Evolutionary conservation across 257 asterid genomes (phyloP).

Genomic region (Perilla frutescens): DNA sequence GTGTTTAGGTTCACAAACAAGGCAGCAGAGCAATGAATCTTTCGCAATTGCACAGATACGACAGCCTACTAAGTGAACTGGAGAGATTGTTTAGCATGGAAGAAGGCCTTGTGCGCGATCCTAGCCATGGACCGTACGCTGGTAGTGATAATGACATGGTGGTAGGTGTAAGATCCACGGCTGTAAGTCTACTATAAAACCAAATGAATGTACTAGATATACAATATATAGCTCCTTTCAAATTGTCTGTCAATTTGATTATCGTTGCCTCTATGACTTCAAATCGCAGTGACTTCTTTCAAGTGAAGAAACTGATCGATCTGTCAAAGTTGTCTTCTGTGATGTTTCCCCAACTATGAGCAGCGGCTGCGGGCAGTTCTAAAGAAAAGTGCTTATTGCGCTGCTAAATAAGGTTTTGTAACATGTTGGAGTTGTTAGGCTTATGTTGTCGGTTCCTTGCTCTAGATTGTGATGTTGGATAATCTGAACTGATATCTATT

Average conservation of each 20-base stretch:
- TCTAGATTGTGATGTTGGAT: conserved; percentile 11
- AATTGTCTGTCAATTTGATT: too few relatives aligned
- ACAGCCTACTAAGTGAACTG: conserved; percentile 62
- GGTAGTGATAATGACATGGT: conserved; percentile 37
- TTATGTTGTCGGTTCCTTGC: background rate
- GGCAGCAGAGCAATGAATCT: conserved; percentile 84
- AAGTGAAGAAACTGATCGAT: background rate
- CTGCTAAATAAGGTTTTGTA: too few relatives aligned
- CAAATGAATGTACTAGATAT: too few relatives aligned
- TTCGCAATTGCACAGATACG: conserved; percentile 57
- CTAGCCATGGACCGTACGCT: conserved; percentile 62
- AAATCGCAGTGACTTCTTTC: too few relatives aligned
- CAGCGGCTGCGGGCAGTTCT: too few relatives aligned
- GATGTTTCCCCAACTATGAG: too few relatives aligned
- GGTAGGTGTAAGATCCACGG: conserved; percentile 95
- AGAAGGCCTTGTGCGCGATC: conserved; percentile 65
- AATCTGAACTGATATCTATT: background rate
- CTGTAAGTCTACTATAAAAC: conserved; percentile 51
- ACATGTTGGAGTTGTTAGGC: background rate
- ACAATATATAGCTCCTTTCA: too few relatives aligned
- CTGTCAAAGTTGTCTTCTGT: background rate
- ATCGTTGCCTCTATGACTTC: too few relatives aligned
- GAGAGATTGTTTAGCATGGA: conserved; percentile 80
- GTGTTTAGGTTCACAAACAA: conserved; percentile 76
- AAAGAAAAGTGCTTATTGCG: too few relatives aligned